Base-by-base conservation (phyloP, 1,284 basidiomycete genomes). In the Clitocybe nebularis region DNA sequence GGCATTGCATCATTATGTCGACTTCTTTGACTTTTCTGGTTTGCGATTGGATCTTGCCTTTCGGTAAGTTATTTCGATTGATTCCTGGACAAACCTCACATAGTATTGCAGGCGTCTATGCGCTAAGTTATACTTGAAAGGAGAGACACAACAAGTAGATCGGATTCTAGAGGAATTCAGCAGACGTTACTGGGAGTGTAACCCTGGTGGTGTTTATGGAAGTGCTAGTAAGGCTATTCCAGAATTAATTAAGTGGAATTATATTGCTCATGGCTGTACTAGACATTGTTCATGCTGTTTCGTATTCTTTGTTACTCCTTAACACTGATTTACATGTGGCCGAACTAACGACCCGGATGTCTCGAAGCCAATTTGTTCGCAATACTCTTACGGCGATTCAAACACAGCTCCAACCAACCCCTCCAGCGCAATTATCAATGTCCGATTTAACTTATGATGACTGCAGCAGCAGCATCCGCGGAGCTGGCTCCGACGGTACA, bases 261-360 rank as follows among this genome's bases (percentile, higher is more conserved):
- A 17, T 30, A 24, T 20, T 41, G 19, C 22, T 47, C 41, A 42
- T 21, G 22, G n/a, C 19, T 32, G 23, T 24, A 21, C 17, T 53
- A 85, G 93, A 89, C 49, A 81, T 96, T 50, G 88, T 99, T 7
- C 95, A 99, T 56, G 89, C 90, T 2, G 85, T 95, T 24, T 78
- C 92, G 0, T 99, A 95, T 56, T 96, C 95, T 1, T 75, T 99
- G 37, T 71, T 99, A 0, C 75, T 99, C 32, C 79, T 99, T 46
- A 99, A 99, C 65, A 99, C 95, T 17, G 95, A 99, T 63, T 74
- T 99, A 13, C 94, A 99, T 63, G 86, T 99, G 41, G 95, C 93
- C 26, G 94, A 98, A 29, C 74, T 96, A 21, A 66, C 79, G 3
- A 83, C 78, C 17, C 84, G 91, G 50, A 99, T 99, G 96, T 94